Evolutionary conservation across 371 early-diverging fungal species (phyloP).

Genomic region (Circinella umbellata): DNA sequence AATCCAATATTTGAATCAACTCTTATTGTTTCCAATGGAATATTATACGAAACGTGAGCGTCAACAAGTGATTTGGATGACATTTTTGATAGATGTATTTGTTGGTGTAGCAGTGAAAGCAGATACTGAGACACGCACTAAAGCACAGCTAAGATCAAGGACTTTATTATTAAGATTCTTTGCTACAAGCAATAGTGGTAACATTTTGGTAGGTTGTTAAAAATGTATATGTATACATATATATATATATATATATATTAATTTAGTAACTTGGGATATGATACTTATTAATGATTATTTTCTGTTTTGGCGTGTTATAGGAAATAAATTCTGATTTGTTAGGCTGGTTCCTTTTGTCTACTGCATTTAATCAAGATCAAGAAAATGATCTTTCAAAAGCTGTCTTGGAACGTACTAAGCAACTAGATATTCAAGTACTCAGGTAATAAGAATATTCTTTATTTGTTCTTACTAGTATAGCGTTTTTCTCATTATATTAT

Average conservation of each 20-base stretch:
- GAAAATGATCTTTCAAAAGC: background rate
- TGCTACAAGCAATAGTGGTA: background rate
- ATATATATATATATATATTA: background rate
- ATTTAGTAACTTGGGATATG: too few species aligned
- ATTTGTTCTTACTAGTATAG: background rate
- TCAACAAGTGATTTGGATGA: slow-evolving; percentile 38
- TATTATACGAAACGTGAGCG: slow-evolving; percentile 57
- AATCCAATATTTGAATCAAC: slow-evolving; percentile 22
- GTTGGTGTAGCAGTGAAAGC: slow-evolving; percentile 27
- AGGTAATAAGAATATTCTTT: background rate
- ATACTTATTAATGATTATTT: too few species aligned
- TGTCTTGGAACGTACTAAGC: slow-evolving; percentile 1
- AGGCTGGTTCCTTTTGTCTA: slow-evolving; percentile 5
- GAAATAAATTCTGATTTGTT: slow-evolving; percentile 12
- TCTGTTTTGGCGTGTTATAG: background rate
- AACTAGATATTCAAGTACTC: slow-evolving; percentile 5
- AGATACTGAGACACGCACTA: slow-evolving; percentile 27
- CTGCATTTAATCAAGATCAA: background rate
- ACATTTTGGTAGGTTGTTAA: slow-evolving; percentile 4
- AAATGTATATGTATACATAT: background rate
- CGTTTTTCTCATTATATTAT: background rate
- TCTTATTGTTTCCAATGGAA: slow-evolving; percentile 58
- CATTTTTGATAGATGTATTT: slow-evolving; percentile 50
- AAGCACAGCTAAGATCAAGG: slow-evolving; percentile 20
- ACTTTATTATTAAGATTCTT: slow-evolving; percentile 7